phyloP scores from a whole-genome alignment of 768 basidiomycete species.

The Phanerodontia chrysosporium region DNA sequence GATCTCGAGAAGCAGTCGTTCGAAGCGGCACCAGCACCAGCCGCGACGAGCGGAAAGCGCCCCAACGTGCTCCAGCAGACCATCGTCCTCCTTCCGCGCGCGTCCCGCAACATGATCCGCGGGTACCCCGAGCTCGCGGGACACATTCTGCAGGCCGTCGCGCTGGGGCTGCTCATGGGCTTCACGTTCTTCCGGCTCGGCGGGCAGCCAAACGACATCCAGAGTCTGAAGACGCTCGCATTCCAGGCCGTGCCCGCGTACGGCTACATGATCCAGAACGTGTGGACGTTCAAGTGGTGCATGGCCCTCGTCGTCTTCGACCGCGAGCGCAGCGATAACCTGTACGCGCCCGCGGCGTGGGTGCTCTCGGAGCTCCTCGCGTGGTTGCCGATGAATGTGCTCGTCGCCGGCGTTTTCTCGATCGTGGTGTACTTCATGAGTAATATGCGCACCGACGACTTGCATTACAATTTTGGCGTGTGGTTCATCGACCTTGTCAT shows the following conservation, averaged over 20 bases:
- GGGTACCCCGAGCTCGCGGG: constrained; percentile 22
- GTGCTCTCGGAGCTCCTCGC: constrained; percentile 34
- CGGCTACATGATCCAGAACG: constrained; percentile 25
- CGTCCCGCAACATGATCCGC: constrained; percentile 17
- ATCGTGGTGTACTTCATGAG: constrained; percentile 15
- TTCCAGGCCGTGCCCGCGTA: constrained; percentile 28
- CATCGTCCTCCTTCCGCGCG: constrained; percentile 3
- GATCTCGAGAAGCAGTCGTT: background rate
- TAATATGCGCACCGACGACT: constrained; percentile 1
- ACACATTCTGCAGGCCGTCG: constrained; percentile 20
- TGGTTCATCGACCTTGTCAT: constrained; percentile 8
- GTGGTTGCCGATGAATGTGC: constrained; percentile 34
- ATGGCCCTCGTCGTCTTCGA: constrained; percentile 39
- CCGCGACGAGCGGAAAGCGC: constrained; percentile 4
- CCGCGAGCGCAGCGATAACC: constrained; percentile 37
- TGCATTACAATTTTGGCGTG: constrained; percentile 3
- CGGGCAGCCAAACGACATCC: constrained; percentile 24
- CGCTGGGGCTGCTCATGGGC: constrained; percentile 25
- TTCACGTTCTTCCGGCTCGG: constrained; percentile 33
- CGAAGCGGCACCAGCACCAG: background rate
- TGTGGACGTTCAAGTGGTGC: constrained; percentile 32
- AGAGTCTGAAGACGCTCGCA: constrained; percentile 26
- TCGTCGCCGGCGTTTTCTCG: constrained; percentile 23
- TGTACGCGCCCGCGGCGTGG: constrained; percentile 32
- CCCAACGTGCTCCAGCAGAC: constrained; percentile 8